Base-by-base conservation (phyloP, 257 asterid genomes). In the Solanum medicagineum region DNA sequence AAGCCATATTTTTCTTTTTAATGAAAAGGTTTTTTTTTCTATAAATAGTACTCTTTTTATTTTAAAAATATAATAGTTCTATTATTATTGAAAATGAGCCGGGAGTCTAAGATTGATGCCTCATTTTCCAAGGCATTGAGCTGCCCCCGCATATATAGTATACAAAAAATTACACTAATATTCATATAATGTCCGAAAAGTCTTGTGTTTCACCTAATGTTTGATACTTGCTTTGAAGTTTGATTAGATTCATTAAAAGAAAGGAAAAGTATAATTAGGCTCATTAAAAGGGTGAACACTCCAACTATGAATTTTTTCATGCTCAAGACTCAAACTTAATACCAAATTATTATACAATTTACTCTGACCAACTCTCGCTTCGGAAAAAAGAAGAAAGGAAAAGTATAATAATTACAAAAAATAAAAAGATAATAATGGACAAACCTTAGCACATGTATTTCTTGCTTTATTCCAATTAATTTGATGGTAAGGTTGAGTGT, bases 371-470 rank as follows among this genome's bases (percentile, higher is more conserved):
- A 15, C 0, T 9, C 7, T 36, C 42, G 2, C 36, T 29, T 29
- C 36, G 0, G 36, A 1, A 40, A 19, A 60, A 36, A 24, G 20
- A 11, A 16, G 2, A 17, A 40, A 70, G 17, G 2, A 36, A 40
- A 70, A 2, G 1, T 9, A 19, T 15, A 83, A 77, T 26, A 54
- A 36, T 45, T 26, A 8, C 3, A 56, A 79, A n/a, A n/a, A 40
- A 20, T 54, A 66, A 6, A 6, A 20, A 55, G 20, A 47, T 5
- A 14, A 26, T 5, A 51, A 29, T 49, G 44, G 4, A 75, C 53
- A 15, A 17, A 92, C 97, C 93, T 91, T 89, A 5, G 94, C 93
- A 81, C 92, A 91, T 2, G 87, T 86, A 62, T 91, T 88, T 81
- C 95, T 84, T 19, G 93, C 89, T 83, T 62, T 83, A 32, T 89